Evolutionary conservation across 495 filamentous ascomycete species (phyloP).

Genomic region (Recurvomyces mirabilis): DNA sequence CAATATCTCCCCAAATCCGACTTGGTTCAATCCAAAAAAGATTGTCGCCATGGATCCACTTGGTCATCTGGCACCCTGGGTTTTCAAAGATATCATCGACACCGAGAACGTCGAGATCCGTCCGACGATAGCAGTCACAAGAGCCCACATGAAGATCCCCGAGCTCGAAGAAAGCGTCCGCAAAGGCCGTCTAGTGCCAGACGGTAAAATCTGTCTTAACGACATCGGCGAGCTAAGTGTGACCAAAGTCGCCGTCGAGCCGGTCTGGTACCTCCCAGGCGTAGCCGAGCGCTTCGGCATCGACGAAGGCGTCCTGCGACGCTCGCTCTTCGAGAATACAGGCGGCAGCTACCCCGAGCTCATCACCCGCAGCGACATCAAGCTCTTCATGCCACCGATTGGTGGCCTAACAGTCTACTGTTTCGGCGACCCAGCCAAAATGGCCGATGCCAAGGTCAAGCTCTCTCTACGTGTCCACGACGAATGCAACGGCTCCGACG

Average conservation of each 20-base stretch:
- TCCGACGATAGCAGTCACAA: slow-evolving; percentile 89
- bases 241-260: slow-evolving; percentile 94
- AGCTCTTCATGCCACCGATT: slow-evolving; percentile 91
- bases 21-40: slow-evolving; percentile 86
- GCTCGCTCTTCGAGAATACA: slow-evolving; percentile 86
- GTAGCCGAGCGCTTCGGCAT: slow-evolving; percentile 93
- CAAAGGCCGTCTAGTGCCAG: slow-evolving; percentile 65
- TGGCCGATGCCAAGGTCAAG: slow-evolving; percentile 74
- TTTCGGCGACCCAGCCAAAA: slow-evolving; percentile 88
- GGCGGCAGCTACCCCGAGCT: slow-evolving; percentile 85
- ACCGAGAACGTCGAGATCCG: slow-evolving; percentile 72
- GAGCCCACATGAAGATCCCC: slow-evolving; percentile 92
- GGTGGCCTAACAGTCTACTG: slow-evolving; percentile 94
- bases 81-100: slow-evolving; percentile 57
- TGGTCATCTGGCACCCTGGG: slow-evolving; percentile 79
- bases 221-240: slow-evolving; percentile 75
- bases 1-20: slow-evolving; percentile 73
- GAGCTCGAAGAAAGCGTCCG: slow-evolving; percentile 84
- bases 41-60: slow-evolving; percentile 97
- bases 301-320: slow-evolving; percentile 79
- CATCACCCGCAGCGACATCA: slow-evolving; percentile 87
- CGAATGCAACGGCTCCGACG: slow-evolving; percentile 93
- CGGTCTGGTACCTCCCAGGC: slow-evolving; percentile 88
- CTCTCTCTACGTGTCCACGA: slow-evolving; percentile 90
- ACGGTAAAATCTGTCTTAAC: slow-evolving; percentile 86